These are phyloP conservation scores for Entomortierella chlamydospora DNA, from an alignment of 192 early-diverging fungal species.

Conservation along the genomic window DNA sequence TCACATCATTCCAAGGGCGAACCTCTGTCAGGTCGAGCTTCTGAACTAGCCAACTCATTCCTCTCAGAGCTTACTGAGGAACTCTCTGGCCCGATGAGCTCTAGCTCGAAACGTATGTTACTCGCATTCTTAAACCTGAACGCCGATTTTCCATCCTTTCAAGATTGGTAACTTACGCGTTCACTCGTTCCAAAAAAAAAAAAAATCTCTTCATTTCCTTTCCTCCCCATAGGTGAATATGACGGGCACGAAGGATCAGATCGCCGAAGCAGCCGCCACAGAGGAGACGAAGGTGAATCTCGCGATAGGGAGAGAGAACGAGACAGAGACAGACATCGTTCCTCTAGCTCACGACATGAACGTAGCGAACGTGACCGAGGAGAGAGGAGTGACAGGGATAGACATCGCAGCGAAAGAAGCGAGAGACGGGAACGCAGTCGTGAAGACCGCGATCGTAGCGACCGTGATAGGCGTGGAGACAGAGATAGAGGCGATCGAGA, in stretches of 20 bases:
- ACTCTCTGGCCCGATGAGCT: constrained; percentile 21
- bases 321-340: constrained; percentile 59
- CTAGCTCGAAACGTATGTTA: constrained; percentile 26
- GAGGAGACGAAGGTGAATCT: constrained; percentile 51
- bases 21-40: constrained; percentile 44
- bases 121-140: background rate
- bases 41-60: constrained; percentile 49
- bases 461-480: constrained; percentile 50
- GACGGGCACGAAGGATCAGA: constrained; percentile 36
- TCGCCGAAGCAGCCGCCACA: constrained; percentile 47
- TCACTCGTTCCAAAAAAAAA: background rate
- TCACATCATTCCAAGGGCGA: constrained; percentile 41
- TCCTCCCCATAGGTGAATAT: constrained; percentile 29
- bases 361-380: constrained; percentile 52
- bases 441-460: constrained; percentile 46
- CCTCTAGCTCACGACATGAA: constrained; percentile 58
- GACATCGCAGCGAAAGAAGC: constrained; percentile 48
- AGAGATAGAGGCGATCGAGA: constrained; percentile 55
- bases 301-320: constrained; percentile 63
- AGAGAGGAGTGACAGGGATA: constrained; percentile 47
- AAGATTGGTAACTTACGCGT: background rate
- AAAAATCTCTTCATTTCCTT: no score
- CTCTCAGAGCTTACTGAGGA: constrained; percentile 40
- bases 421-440: constrained; percentile 57
- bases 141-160: no score